These are phyloP conservation scores for Blastobotrys terrestris DNA, from an alignment of 805 yeast species.

Conservation along the genomic window DNA sequence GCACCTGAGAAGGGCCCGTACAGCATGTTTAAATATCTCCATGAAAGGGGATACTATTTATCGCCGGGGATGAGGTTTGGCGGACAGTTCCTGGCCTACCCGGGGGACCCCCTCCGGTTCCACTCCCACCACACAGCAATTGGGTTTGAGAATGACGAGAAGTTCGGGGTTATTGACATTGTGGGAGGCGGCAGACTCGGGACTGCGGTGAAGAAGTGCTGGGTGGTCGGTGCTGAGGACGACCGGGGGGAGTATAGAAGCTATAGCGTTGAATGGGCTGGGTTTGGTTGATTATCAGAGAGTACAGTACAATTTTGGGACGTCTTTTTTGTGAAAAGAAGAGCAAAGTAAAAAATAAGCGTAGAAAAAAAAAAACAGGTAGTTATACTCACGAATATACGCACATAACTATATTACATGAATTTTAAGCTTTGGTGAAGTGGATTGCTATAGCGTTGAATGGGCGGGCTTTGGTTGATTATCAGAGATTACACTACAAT, in stretches of 20 bases:
- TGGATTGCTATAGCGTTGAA: conserved; percentile 63
- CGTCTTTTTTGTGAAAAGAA: too few relatives aligned
- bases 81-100: conserved; percentile 81
- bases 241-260: conserved; percentile 31
- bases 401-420: too few relatives aligned
- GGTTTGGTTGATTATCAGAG: conserved; percentile 69
- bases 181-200: conserved; percentile 88
- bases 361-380: too few relatives aligned
- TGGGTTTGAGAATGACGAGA: conserved; percentile 42
- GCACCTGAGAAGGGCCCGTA: conserved; percentile 22
- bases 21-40: conserved; percentile 37
- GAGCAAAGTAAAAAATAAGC: too few relatives aligned
- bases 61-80: conserved; percentile 92
- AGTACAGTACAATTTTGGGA: too few relatives aligned
- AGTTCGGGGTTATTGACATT: conserved; percentile 50
- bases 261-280: conserved; percentile 93
- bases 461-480: conserved; percentile 92
- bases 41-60: conserved; percentile 43
- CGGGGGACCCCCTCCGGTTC: conserved; percentile 88
- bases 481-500: too few relatives aligned
- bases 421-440: too few relatives aligned
- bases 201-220: conserved; percentile 83
- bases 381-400: too few relatives aligned
- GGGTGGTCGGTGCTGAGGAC: conserved; percentile 44
- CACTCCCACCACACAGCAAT: conserved; percentile 81